Evolutionary conservation across 108 stramenopile species (phyloP), one percentile per base, ranked within the genome.

Genomic region (Pseudonitzschia pungens): DNA sequence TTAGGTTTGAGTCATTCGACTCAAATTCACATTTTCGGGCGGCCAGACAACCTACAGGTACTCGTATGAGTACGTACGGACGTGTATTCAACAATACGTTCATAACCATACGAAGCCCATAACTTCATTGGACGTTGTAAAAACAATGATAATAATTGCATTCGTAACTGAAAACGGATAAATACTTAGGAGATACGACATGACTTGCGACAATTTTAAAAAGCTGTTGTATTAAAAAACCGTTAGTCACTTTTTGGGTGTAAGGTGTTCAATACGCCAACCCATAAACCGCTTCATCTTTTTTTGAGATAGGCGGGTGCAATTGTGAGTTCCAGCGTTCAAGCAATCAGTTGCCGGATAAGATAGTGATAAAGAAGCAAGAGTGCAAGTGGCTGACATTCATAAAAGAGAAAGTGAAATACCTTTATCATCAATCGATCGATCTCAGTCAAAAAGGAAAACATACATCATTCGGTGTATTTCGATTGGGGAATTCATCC

Each of bases 221-320:
- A 55, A 26, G n/a, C 54, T 22, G 54, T 55, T 55, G 54, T 22
- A 4, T 55, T 26, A 1, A 55, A 55, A 55, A 55, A 20, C 54
- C 54, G 54, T 55, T 55, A 55, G 12, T 55, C 54, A 55, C 24
- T 55, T 55, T 55, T 55, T 55, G 54, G 54, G n/a, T 55, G 22
- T 22, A 51, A 2, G 4, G 36, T n/a, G n/a, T n/a, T n/a, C n/a
- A n/a, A n/a, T n/a, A 48, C 18, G 10, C 45, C 45, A 48, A 48
- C 45, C 16, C 2, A 18, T 4, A 48, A 48, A 14, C 45, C 16
- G 14, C 45, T 18, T 48, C 45, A 48, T 48, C 45, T 48, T 48
- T 43, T 43, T 11, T 48, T 48, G 45, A 18, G 16, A 48, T 48
- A 2, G 45, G 45, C 14, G 18, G 45, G 18, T 48, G 45, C 45